Percentiles rank a stretch among this genome's conserved stretches.
phyloP scores from a whole-genome alignment of 306 rosid genomes.

The Astragalus membranaceus region DNA sequence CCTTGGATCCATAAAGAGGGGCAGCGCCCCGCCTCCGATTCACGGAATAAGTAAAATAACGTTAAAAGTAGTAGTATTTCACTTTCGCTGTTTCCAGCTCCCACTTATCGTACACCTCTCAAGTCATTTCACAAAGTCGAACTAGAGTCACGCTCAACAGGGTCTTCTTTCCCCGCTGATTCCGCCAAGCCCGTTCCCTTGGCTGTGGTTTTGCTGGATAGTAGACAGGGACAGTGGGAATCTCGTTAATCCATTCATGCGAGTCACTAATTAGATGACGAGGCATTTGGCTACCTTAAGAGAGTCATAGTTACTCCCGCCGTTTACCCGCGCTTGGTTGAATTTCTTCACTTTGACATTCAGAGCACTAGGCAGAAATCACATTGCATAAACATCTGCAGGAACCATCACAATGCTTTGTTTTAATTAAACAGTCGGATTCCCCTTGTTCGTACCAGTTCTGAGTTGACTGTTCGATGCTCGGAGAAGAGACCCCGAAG shows the following conservation, averaged over 20 bases:
- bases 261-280: conserved; percentile 63
- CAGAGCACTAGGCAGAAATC: no score
- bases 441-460: no score
- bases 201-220: background rate
- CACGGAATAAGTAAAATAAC: conserved; percentile 64
- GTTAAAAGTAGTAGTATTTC: conserved; percentile 66
- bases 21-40: conserved; percentile 45
- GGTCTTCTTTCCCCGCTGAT: no score
- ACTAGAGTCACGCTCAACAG: background rate
- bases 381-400: no score
- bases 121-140: conserved; percentile 4
- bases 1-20: conserved; percentile 28
- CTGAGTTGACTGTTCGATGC: no score
- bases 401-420: no score
- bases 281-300: conserved; percentile 62
- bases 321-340: no score
- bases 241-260: conserved; percentile 62
- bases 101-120: conserved; percentile 31
- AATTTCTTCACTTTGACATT: no score
- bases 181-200: no score
- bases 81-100: conserved; percentile 29
- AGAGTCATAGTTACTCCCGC: conserved; percentile 25
- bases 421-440: no score
- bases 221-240: conserved; percentile 22
- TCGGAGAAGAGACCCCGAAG: no score